Percentiles rank a stretch among this genome's conserved stretches.
These are phyloP conservation scores for Populus alba DNA, from an alignment of 345 rosid species.

Conservation along the genomic window DNA sequence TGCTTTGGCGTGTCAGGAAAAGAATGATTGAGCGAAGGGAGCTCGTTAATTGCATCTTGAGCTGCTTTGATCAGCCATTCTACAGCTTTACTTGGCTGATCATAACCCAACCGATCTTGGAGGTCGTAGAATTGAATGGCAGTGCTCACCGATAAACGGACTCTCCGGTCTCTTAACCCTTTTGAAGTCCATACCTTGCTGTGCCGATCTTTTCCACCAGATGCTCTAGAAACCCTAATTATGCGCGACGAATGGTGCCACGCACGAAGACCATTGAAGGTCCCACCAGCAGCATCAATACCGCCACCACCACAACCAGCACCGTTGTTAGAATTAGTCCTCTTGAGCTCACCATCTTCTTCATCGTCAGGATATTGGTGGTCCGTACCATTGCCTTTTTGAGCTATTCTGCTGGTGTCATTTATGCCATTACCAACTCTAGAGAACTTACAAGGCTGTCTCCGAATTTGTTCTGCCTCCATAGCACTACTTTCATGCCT, in stretches of 20 bases:
- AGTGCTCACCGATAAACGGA: slow-evolving; percentile 79
- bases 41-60: slow-evolving; percentile 74
- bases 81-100: slow-evolving; percentile 96
- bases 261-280: slow-evolving; percentile 44
- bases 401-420: slow-evolving; percentile 37
- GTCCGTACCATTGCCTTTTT: slow-evolving; percentile 14
- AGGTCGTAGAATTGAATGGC: slow-evolving; percentile 94
- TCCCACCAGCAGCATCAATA: slow-evolving; percentile 7
- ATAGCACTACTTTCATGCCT: slow-evolving; percentile 84
- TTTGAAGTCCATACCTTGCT: slow-evolving; percentile 95
- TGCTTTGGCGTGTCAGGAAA: slow-evolving; percentile 66
- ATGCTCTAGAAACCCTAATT: slow-evolving; percentile 92
- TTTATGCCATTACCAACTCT: slow-evolving; percentile 49
- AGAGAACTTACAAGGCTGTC: slow-evolving; percentile 54
- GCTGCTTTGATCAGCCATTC: slow-evolving; percentile 97
- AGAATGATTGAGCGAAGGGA: slow-evolving; percentile 65
- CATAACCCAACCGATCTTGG: slow-evolving; percentile 89
- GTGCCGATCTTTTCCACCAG: slow-evolving; percentile 98
- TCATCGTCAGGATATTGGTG: slow-evolving; percentile 49
- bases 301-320: slow-evolving; percentile 25
- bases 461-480: slow-evolving; percentile 80
- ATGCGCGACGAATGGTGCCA: slow-evolving; percentile 81
- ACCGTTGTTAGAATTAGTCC: slow-evolving; percentile 17
- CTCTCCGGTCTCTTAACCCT: slow-evolving; percentile 86
- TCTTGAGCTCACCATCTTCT: slow-evolving; percentile 52